phyloP scores from a whole-genome alignment of 78 protist genomes.

The Ministeria vibrans region DNA sequence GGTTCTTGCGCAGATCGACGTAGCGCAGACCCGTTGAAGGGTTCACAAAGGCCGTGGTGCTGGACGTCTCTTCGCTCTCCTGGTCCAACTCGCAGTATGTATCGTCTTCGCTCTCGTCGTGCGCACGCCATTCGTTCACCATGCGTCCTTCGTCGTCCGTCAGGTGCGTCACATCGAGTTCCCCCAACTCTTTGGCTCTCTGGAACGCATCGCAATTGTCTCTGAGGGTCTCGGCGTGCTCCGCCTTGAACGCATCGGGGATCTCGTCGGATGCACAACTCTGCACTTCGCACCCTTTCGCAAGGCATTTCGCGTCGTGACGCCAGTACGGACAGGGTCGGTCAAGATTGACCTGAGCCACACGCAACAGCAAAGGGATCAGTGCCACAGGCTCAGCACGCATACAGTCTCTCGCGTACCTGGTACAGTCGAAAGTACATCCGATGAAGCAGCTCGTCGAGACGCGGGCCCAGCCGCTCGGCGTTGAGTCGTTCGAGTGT shows the following conservation, averaged over 20 bases:
- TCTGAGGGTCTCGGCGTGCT: not conserved
- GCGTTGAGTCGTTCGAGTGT: not conserved
- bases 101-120: not conserved
- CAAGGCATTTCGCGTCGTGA: not conserved
- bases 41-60: no score
- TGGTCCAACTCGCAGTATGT: not conserved
- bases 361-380: not conserved
- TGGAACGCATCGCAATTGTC: not conserved
- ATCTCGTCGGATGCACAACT: not conserved
- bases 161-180: no score
- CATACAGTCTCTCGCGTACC: not conserved
- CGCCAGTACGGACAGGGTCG: not conserved
- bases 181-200: no score
- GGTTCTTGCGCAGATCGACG: slow-evolving; percentile 18
- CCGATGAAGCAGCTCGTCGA: not conserved
- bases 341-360: not conserved
- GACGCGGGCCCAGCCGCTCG: not conserved
- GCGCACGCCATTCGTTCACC: slow-evolving; percentile 2
- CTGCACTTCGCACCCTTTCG: not conserved
- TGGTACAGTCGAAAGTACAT: not conserved
- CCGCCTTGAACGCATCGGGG: not conserved
- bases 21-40: slow-evolving; percentile 2
- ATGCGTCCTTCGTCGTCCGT: no score
- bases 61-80: not conserved
- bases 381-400: no score